Evolutionary conservation across 306 rosid species (phyloP), one percentile per base, ranked within the genome.

Genomic region (Echinosophora koreensis): DNA sequence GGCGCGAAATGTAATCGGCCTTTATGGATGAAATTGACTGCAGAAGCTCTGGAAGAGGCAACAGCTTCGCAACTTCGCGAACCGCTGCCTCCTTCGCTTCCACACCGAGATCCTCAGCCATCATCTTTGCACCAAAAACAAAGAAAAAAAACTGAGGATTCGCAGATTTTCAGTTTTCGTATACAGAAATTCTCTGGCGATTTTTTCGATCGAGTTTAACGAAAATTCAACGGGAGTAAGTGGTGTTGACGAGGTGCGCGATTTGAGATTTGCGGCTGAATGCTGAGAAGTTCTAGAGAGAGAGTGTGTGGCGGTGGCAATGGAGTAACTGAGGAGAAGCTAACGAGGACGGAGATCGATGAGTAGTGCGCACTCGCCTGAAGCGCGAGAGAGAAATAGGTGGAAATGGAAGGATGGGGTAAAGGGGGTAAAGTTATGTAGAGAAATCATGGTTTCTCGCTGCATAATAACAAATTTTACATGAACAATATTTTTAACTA

Each of bases 81-180:
- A 95, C 97, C 32, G 99, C 92, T 4, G 97, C 90, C 77, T 95
- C 99, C 86, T 92, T 92, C 10, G 99, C 99, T 49, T 95, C 99
- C 46, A 95, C 84, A 0, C 97, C 96, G 50, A 95, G 97, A 92
- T 92, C 99, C 73, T 95, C 97, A 2, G 85, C 96, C 97, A 90
- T 92, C 99, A 95, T 88, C 30, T 72, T 65, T 79, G 47, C 47
- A 32, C 12, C 1, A 9, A 41, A 38, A 17, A n/a, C n/a, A 47
- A 42, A n/a, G 10, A n/a, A n/a, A 16, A 3, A 2, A 15, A 17
- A 17, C 55, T 0, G 56, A 70, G 7, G 32, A 22, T 22, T 22
- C 22, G 1, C 22, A 22, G 63, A 41, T 8, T 16, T 44, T 3
- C 37, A 61, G 66, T 15, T 51, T 2, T 12, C 42, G 2, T 8